Base-by-base conservation (phyloP, 2,329 filamentous ascomycete genomes). In the Aureobasidium sp. region DNA sequence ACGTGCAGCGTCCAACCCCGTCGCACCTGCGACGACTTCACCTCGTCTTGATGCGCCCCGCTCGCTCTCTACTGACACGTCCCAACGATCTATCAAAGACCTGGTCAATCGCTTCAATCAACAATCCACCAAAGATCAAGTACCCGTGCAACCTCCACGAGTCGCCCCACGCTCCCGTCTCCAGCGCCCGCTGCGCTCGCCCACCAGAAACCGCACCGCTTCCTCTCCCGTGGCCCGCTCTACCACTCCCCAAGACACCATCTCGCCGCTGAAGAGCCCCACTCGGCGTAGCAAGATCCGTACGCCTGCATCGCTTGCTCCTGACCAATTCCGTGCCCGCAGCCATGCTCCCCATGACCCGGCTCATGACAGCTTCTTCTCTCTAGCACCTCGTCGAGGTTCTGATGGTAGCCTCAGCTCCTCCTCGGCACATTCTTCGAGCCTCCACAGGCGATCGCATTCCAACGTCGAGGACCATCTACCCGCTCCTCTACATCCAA, bases 21-120 rank as follows among this genome's bases (percentile, higher is more conserved):
- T 58, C 39, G 47, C 53, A 33, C 24, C 61, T 19, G 22, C 53
- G 15, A 47, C 31, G 9, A 24, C 42, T 33, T 48, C 64, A 8
- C 5, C n/a, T 8, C 44, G 17, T 14, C 63, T 70, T 40, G 67
- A 61, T 65, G 68, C 62, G 60, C 69, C 70, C 19, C 68, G 68
- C 14, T 65, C 70, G 29, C 66, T 70, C 24, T 67, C 70, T 17
- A 69, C 70, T 33, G 47, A 64, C 33, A 70, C 67, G 65, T 74
- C 76, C 66, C 81, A 87, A 66, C 80, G 85, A n/a, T 92, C 87
- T 64, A 88, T 94, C 67, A 90, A 87, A 75, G 89, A 94, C 70
- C 79, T 94, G 65, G 86, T 89, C 69, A 90, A 87, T 73, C 86
- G 83, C 60, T 94, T 93, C 75, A 89, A 93, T 73, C 84, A 86